phyloP scores from a whole-genome alignment of 768 basidiomycete species.

The Punctularia strigosozonata region DNA sequence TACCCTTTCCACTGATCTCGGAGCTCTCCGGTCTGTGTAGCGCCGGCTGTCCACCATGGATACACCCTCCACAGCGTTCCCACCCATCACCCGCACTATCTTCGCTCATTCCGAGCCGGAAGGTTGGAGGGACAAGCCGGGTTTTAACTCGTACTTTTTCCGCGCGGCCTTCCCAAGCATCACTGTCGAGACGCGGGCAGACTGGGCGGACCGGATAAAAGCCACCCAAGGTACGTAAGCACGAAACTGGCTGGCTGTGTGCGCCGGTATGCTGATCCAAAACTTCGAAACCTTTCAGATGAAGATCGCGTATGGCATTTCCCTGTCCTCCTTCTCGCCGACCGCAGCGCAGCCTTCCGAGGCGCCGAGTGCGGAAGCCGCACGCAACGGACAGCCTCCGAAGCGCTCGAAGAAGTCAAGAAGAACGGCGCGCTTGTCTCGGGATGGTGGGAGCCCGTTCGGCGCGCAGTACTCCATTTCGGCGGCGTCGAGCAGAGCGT shows the following conservation, averaged over 20 bases:
- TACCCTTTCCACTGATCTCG: conserved; percentile 2
- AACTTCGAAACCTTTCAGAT: too few species aligned
- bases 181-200: conserved; percentile 52
- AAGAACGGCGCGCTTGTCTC: conserved; percentile 10
- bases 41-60: conserved; percentile 6
- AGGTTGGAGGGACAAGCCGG: conserved; percentile 68
- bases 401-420: conserved; percentile 47
- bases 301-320: conserved; percentile 56
- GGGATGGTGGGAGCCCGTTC: conserved; percentile 70
- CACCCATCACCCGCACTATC: conserved; percentile 48
- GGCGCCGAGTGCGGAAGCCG: conserved; percentile 49
- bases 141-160: conserved; percentile 69
- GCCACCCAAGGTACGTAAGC: conserved; percentile 18
- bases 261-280: too few species aligned
- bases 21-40: conserved; percentile 1
- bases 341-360: conserved; percentile 68
- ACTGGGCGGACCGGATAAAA: conserved; percentile 57
- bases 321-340: conserved; percentile 54
- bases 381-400: conserved; percentile 63
- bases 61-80: conserved; percentile 17
- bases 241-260: conserved; percentile 5
- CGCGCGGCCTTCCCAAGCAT: conserved; percentile 63
- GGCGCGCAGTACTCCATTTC: conserved; percentile 54
- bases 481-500: conserved; percentile 34
- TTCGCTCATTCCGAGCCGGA: conserved; percentile 48